Evolutionary conservation across 768 basidiomycete species (phyloP), one percentile per base, ranked within the genome.

Genomic region (Podaxis carcinomalis): DNA sequence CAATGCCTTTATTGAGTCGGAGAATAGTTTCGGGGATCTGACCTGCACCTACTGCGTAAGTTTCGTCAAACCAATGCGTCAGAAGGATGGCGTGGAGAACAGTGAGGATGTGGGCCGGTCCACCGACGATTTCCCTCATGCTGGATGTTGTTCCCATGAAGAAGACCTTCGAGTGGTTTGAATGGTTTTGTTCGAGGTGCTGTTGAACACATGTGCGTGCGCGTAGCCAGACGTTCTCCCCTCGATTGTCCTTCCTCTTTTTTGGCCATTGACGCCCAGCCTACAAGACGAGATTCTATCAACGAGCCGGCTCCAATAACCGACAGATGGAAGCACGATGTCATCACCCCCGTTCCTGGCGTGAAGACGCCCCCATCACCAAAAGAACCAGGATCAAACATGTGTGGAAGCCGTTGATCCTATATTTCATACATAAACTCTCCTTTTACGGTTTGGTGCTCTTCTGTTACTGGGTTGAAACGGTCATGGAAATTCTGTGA

Each of bases 341-440:
- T 27, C 39, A 35, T n/a, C 39, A 19, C 10, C 53, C 21, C 21
- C 27, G 55, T 56, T 56, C 55, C 42, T 56, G 55, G 46, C 32
- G 39, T 25, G 44, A 56, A 56, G 27, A 11, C 42, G 1, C 44
- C 21, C 21, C 21, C 28, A 44, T 27, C 39, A 56, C 23, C 25
- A 27, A n/a, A 36, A 39, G 5, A 36, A n/a, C 42, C 55, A 57
- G 56, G 56, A n/a, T 57, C 56, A 57, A 13, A 35, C 42, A 21
- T 57, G 55, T 46, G 55, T 56, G 55, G 55, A 56, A 57, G 56
- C 28, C 42, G 11, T 57, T n/a, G 51, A 37, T 53, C 28, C 16
- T 19, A 11, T 42, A 27, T 40, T 1, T 49, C 23, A 53, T 42
- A 28, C 44, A 25, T n/a, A 27, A 21, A 10, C 44, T 35, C 16